Evolutionary conservation across 2,329 filamentous ascomycete species (phyloP), one percentile per base, ranked within the genome.

Genomic region (Xylaria sp.): DNA sequence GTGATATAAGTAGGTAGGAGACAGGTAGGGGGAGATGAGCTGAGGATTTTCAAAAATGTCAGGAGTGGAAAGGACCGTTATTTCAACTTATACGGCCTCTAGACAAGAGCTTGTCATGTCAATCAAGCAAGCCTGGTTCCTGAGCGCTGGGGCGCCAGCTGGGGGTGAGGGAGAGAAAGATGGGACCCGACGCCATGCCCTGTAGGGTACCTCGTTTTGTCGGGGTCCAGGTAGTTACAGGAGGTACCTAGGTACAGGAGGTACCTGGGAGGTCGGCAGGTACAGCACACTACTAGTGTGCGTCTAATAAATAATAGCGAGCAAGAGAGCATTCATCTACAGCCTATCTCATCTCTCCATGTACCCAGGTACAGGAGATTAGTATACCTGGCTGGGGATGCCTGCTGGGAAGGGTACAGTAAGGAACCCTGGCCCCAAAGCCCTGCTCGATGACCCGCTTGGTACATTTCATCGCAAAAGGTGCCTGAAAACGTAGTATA

Each of bases 51-150:
- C 73, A 50, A 73, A 69, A 73, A 73, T 57, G 60, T 71, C 64
- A 65, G 71, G 68, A 74, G 66, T 71, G 72, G 72, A 73, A 76
- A 75, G 73, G 74, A 73, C 63, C 50, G 68, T 75, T 73, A 77
- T 74, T 77, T 77, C 71, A 76, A 75, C 76, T 77, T 77, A 78
- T 78, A 78, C 74, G 72, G 69, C 65, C 69, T 58, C 50, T 57
- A 42, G 61, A 58, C 63, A 60, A 64, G 40, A 66, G 63, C 66
- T 61, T 69, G 64, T 63, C 53, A 64, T 18, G 55, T 70, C 63
- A 63, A 63, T 18, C 63, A 58, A 57, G 63, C 44, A 69, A 48
- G 62, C 66, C 57, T 55, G 42, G 63, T 71, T 69, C 64, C 62
- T 69, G 47, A n/a, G 44, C 69, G 60, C 68, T 70, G 65, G 68